phyloP scores from a whole-genome alignment of 768 basidiomycete species.

The Panellus pusillus region DNA sequence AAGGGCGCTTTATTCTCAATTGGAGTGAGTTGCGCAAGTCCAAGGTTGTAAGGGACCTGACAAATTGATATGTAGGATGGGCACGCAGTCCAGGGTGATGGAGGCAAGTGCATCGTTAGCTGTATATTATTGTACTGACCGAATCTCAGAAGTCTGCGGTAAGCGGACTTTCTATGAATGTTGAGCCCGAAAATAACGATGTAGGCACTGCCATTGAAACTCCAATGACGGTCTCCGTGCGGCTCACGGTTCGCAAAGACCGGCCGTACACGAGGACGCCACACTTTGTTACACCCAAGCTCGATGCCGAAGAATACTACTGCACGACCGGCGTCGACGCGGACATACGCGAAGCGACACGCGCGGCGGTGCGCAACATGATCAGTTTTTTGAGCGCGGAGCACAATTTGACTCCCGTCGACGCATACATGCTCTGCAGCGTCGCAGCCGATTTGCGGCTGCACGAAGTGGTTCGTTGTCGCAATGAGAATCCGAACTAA shows the following conservation, averaged over 20 bases:
- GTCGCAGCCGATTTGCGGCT: conserved; percentile 58
- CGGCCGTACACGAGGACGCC: conserved; percentile 58
- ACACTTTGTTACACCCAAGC: conserved; percentile 44
- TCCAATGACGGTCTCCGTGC: conserved; percentile 54
- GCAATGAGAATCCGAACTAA: neutral
- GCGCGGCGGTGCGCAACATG: conserved; percentile 59
- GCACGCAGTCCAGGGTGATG: conserved; percentile 67
- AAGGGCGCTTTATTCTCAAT: conserved; percentile 62
- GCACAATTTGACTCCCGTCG: conserved; percentile 42
- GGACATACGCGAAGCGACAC: conserved; percentile 56
- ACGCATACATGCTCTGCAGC: conserved; percentile 63
- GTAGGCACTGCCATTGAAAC: conserved; percentile 66
- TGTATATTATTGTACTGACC: neutral
- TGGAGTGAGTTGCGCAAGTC: conserved; percentile 41
- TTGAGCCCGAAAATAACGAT: neutral
- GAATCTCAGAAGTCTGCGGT: conserved; percentile 57
- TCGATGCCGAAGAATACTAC: conserved; percentile 38
- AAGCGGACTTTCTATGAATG: conserved; percentile 19
- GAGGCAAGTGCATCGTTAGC: conserved; percentile 40
- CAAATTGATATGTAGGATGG: conserved; percentile 45
- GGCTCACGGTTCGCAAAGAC: conserved; percentile 57
- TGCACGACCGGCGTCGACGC: conserved; percentile 58
- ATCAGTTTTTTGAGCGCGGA: conserved; percentile 49
- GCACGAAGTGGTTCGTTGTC: conserved; percentile 56
- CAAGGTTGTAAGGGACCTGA: neutral